Evolutionary conservation across 441 rosid species (phyloP), one percentile per base, ranked within the genome.

Genomic region (Populus tomentosa): DNA sequence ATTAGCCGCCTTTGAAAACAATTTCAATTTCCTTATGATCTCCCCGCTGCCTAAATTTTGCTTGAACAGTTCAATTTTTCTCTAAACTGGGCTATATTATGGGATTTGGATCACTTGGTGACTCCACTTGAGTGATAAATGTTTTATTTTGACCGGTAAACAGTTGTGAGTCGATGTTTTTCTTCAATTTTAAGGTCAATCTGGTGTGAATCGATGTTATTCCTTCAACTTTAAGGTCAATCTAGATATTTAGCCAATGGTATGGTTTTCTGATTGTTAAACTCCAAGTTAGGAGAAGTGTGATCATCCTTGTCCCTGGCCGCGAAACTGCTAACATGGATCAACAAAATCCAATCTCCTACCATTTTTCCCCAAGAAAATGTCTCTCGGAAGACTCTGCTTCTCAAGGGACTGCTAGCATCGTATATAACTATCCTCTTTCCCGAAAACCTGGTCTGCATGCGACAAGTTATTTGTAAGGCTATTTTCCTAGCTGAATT

Each of bases 1-100:
- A 92, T 95, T 36, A 72, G 76, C 80, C 98, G 97, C 72, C 92
- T 95, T 35, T 93, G 79, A 84, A 79, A 62, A 76, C 26, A 10
- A 16, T 59, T 16, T 77, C 46, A 59, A 61, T 16, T 7, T 67
- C 69, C 24, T 73, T 35, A 10, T 38, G 59, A 20, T 40, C 59
- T 67, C 76, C 69, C 79, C 6, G 13, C 36, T 70, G 75, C 56
- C 28, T 36, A 0, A 10, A 32, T 3, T 28, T 16, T 42, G 63
- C 64, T 32, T 67, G 72, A 38, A 40, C 69, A 18, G 61, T 53
- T 5, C 61, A 53, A 6, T 53, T 16, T 5, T 53, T 53, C n/a
- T 53, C 8, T 6, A 53, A 53, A 53, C 21, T 18, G 61, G 61
- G 61, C 61, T 6, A 53, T 18, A 14, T 53, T 53, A 53, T 53